Evolutionary conservation across 208 protist species (phyloP).

Genomic region (Leishmania turanica): DNA sequence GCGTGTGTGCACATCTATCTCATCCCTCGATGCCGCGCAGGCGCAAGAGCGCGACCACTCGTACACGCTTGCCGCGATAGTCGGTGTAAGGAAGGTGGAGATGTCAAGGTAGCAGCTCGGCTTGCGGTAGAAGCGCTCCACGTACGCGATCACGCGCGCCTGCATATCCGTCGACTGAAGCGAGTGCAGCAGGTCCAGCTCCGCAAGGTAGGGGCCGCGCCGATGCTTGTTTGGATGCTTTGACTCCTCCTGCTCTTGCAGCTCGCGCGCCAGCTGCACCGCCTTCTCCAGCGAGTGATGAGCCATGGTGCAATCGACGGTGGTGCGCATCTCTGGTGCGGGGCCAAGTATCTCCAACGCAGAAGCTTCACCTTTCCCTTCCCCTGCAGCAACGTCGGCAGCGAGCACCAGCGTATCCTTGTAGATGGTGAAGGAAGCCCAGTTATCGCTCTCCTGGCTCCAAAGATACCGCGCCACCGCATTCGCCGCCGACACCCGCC

Average conservation of each 20-base stretch:
- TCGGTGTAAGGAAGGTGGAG: slow-evolving; percentile 71
- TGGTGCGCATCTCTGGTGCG: slow-evolving; percentile 33
- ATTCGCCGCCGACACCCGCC: slow-evolving; percentile 51
- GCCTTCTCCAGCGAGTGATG: slow-evolving; percentile 55
- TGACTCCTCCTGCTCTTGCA: slow-evolving; percentile 33
- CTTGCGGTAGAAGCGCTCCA: slow-evolving; percentile 70
- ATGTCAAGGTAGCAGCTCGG: slow-evolving; percentile 86
- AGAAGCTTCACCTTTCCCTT: neutral
- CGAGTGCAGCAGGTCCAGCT: slow-evolving; percentile 63
- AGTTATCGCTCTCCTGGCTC: slow-evolving; percentile 77
- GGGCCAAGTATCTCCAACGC: slow-evolving; percentile 28
- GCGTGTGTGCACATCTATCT: slow-evolving; percentile 46
- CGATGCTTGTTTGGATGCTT: slow-evolving; percentile 40
- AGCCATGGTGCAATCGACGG: slow-evolving; percentile 38
- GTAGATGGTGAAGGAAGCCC: slow-evolving; percentile 72
- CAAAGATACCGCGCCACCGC: slow-evolving; percentile 65
- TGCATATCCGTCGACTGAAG: slow-evolving; percentile 34
- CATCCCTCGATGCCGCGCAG: slow-evolving; percentile 5
- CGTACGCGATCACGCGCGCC: slow-evolving; percentile 59
- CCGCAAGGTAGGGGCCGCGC: slow-evolving; percentile 82
- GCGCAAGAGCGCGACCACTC: slow-evolving; percentile 45
- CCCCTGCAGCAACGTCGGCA: neutral
- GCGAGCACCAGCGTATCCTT: slow-evolving; percentile 44
- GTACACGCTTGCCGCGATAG: slow-evolving; percentile 54
- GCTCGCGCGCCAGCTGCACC: slow-evolving; percentile 45